Percentiles rank a stretch among this genome's conserved stretches.
Evolutionary conservation across 148 eudicot genomes (phyloP).

Genomic region (Camellia lanceoleosa): DNA sequence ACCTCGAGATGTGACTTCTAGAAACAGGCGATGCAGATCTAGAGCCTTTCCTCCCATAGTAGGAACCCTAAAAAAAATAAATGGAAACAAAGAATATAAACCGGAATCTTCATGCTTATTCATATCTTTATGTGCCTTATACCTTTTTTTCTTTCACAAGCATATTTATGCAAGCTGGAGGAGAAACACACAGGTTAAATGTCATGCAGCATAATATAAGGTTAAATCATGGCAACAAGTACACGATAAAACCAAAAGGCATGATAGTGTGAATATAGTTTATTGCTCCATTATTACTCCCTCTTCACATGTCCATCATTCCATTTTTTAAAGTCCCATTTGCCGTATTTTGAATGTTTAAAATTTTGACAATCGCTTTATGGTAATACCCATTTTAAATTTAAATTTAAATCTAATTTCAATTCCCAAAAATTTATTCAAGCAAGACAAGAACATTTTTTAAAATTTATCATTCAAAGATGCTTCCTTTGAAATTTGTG

Average conservation of each 20-base stretch:
- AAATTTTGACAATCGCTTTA: too few species aligned
- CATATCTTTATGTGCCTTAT: background rate
- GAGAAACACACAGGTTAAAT: background rate
- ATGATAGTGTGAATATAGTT: background rate
- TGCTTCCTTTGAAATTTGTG: too few species aligned
- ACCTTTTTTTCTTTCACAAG: background rate
- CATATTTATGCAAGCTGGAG: background rate
- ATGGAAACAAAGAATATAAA: background rate
- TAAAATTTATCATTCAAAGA: too few species aligned
- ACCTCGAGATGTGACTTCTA: slow-evolving; percentile 87
- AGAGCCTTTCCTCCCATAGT: slow-evolving; percentile 51
- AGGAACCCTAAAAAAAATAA: slow-evolving; percentile 46
- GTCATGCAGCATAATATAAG: background rate
- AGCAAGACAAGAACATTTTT: too few species aligned
- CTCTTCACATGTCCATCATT: background rate
- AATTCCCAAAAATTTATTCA: too few species aligned
- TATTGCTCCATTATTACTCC: background rate
- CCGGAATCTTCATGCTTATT: background rate
- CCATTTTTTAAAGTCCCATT: background rate
- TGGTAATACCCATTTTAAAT: too few species aligned
- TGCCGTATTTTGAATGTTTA: too few species aligned
- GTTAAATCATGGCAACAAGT: background rate
- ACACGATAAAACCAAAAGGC: background rate
- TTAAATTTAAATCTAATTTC: too few species aligned
- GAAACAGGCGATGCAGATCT: slow-evolving; percentile 65